A percentile compares a stretch with the other conserved stretches of the same genome.
Conservation (phyloP, 1,139 yeast species). For the Wickerhamomyces sp. region DNA sequence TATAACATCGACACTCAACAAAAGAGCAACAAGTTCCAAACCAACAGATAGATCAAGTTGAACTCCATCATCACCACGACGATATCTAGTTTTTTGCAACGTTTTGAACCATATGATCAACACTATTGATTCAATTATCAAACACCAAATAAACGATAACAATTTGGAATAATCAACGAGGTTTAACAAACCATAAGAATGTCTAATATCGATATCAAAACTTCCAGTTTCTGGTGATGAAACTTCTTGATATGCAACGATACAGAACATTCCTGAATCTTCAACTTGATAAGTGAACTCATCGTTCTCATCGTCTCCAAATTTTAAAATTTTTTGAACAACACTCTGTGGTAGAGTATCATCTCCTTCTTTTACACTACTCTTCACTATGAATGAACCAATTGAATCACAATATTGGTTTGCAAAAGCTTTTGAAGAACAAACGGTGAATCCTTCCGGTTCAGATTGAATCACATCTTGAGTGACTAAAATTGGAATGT, state of each 20-base stretch:
- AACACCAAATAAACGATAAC: not conserved
- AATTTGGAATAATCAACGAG: not conserved
- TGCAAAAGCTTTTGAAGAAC: constrained; percentile 1
- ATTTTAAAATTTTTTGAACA: too few relatives aligned
- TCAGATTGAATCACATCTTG: constrained; percentile 2
- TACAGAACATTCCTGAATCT: constrained; percentile 1
- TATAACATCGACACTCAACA: not conserved
- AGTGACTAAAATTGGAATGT: constrained; percentile 3
- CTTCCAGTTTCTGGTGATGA: not conserved
- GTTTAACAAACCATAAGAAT: constrained; percentile 2
- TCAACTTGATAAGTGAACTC: not conserved
- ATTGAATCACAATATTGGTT: constrained; percentile 1
- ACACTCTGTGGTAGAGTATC: not conserved
- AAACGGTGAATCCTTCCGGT: constrained; percentile 2
- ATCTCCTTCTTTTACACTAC: not conserved
- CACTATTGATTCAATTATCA: not conserved
- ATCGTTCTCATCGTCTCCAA: too few relatives aligned
- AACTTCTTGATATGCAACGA: constrained; percentile 4
- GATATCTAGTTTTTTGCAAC: not conserved
- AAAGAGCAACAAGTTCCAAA: not conserved
- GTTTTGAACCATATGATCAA: not conserved
- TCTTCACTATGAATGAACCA: constrained; percentile 1
- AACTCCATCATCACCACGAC: too few relatives aligned
- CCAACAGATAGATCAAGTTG: too few relatives aligned
- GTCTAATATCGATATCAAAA: not conserved